Conservation (phyloP, 306 rosid genomes). For the Phaseolus lunatus region DNA sequence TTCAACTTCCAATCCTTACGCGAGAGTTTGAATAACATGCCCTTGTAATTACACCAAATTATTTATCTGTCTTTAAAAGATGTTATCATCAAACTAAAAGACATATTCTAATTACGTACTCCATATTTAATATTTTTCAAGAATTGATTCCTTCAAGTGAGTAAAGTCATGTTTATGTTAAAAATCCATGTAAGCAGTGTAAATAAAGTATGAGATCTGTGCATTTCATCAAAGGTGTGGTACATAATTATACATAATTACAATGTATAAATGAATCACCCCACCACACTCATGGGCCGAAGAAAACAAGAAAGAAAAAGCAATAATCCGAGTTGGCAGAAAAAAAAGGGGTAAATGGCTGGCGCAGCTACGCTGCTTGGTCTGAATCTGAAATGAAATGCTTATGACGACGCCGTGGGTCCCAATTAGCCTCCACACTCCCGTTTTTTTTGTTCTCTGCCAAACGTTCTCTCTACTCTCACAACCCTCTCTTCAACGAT, state of each 20-base stretch:
- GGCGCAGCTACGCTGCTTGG: constrained; percentile 27
- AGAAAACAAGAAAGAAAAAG: neutral
- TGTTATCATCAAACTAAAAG: too few species aligned
- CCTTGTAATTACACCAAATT: too few species aligned
- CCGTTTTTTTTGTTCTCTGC: constrained; percentile 31
- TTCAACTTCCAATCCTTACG: too few species aligned
- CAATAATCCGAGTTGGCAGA: constrained; percentile 38
- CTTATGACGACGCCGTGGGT: constrained; percentile 33
- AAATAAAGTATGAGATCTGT: neutral
- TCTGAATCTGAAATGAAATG: constrained; percentile 38
- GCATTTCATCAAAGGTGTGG: neutral
- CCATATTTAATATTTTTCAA: neutral
- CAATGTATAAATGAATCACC: neutral
- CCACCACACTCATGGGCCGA: neutral
- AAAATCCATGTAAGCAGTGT: neutral
- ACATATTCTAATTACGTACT: too few species aligned
- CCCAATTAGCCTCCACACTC: constrained; percentile 36
- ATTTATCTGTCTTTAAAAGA: too few species aligned
- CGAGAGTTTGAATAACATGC: too few species aligned
- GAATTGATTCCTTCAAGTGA: neutral
- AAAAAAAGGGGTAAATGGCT: constrained; percentile 25
- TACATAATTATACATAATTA: too few species aligned
- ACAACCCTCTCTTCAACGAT: neutral
- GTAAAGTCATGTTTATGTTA: neutral
- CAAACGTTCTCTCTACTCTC: constrained; percentile 25